Percentiles rank a stretch among this genome's conserved stretches.
Conservation (phyloP, 306 rosid species). For the Vachellia collinsii region DNA sequence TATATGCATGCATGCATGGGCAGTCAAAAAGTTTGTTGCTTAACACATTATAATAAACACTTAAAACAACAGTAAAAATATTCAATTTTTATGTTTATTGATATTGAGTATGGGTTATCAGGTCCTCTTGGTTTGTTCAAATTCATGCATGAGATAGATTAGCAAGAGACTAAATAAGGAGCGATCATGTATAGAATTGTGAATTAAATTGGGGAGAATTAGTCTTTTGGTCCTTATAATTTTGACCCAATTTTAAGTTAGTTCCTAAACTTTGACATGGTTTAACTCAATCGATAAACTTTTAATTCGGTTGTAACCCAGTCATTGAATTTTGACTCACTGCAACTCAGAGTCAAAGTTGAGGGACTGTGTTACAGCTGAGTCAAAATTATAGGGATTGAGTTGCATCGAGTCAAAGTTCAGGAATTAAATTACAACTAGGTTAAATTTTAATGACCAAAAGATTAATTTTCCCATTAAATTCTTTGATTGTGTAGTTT, state of each 20-base stretch:
- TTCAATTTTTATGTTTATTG: background rate
- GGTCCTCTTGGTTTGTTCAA: background rate
- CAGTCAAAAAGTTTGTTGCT: background rate
- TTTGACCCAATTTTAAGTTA: no score
- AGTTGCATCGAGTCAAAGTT: no score
- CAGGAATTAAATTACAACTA: no score
- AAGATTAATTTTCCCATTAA: background rate
- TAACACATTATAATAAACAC: background rate
- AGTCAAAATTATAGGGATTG: no score
- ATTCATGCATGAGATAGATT: background rate
- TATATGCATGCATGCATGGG: background rate
- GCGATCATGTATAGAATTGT: conserved; percentile 11
- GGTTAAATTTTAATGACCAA: no score
- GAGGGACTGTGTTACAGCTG: no score
- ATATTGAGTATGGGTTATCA: background rate
- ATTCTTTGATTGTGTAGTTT: conserved; percentile 29
- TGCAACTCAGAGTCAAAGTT: no score
- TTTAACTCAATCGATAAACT: no score
- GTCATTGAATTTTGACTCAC: no score
- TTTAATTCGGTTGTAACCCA: no score
- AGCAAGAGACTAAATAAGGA: background rate
- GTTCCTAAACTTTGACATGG: no score
- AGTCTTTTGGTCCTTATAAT: no score
- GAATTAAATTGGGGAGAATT: background rate
- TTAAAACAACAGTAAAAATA: background rate